These are phyloP conservation scores for Plantago coronopus DNA, from an alignment of 305 asterid species.

Conservation along the genomic window DNA sequence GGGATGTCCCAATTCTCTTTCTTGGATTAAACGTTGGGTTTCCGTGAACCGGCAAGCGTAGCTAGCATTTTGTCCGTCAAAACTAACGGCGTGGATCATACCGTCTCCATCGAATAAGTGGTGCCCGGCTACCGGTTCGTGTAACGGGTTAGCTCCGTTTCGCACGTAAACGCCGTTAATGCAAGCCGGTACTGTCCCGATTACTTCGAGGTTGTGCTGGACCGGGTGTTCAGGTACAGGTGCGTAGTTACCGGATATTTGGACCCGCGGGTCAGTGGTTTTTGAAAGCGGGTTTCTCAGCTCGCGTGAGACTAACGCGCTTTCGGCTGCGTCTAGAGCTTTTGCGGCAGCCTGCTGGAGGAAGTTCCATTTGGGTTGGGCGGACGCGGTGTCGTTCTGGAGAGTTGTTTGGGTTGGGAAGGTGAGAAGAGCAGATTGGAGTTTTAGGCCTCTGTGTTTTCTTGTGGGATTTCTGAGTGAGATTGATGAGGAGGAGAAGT, in stretches of 20 bases:
- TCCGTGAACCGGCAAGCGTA: conserved; percentile 67
- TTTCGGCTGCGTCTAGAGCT: conserved; percentile 43
- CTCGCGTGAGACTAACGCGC: conserved; percentile 45
- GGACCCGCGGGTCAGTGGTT: conserved; percentile 54
- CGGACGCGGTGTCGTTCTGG: conserved; percentile 18
- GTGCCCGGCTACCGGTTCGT: conserved; percentile 55
- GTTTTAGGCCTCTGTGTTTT: conserved; percentile 20
- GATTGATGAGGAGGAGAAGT: conserved; percentile 22
- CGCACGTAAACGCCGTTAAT: conserved; percentile 57
- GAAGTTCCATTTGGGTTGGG: conserved; percentile 44
- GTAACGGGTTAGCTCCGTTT: conserved; percentile 73
- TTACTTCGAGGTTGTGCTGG: conserved; percentile 33
- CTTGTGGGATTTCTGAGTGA: conserved; percentile 27
- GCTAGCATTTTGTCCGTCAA: conserved; percentile 34
- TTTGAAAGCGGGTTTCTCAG: conserved; percentile 44
- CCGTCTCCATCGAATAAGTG: conserved; percentile 80
- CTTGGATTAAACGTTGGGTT: conserved; percentile 54
- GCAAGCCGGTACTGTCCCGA: conserved; percentile 49
- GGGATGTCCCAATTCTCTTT: conserved; percentile 49
- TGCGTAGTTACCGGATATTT: conserved; percentile 58
- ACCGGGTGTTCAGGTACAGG: conserved; percentile 62
- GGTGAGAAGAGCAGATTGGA: conserved; percentile 37
- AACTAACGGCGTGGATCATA: conserved; percentile 56
- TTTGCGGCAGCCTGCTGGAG: conserved; percentile 42
- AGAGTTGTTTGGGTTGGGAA: conserved; percentile 33